Evolutionary conservation across 306 rosid species (phyloP).

Genomic region (Dicorynia guianensis): DNA sequence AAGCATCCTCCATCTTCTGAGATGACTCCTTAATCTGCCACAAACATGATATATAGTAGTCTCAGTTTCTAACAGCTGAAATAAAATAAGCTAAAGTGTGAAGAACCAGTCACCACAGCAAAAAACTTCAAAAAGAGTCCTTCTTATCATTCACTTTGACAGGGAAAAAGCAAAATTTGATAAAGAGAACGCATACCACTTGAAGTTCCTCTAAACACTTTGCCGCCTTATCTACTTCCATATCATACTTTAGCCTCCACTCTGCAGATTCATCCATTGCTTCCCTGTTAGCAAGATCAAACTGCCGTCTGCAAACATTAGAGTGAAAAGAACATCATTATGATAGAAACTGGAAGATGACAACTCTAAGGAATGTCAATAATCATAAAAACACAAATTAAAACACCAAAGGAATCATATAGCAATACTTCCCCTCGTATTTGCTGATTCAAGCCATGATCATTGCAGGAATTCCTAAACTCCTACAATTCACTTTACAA

Average conservation of each 20-base stretch:
- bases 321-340: background rate
- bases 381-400: background rate
- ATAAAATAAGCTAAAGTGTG: background rate
- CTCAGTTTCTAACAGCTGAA: background rate
- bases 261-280: slow-evolving; percentile 97
- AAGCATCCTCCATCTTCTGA: slow-evolving; percentile 46
- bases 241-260: slow-evolving; percentile 85
- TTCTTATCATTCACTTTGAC: slow-evolving; percentile 5
- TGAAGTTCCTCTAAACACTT: slow-evolving; percentile 67
- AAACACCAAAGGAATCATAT: background rate
- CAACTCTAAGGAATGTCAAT: background rate
- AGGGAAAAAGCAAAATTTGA: slow-evolving; percentile 14
- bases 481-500: background rate
- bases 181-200: slow-evolving; percentile 50
- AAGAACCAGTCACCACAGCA: slow-evolving; percentile 8
- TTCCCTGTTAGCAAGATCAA: slow-evolving; percentile 67
- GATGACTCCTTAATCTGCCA: slow-evolving; percentile 61
- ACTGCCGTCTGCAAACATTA: slow-evolving; percentile 59
- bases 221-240: slow-evolving; percentile 55
- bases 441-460: background rate
- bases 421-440: background rate
- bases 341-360: background rate
- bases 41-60: slow-evolving; percentile 19
- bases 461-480: background rate
- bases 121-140: slow-evolving; percentile 16